Base-by-base conservation (phyloP, 148 eudicot species). In the Silene uniflora region DNA sequence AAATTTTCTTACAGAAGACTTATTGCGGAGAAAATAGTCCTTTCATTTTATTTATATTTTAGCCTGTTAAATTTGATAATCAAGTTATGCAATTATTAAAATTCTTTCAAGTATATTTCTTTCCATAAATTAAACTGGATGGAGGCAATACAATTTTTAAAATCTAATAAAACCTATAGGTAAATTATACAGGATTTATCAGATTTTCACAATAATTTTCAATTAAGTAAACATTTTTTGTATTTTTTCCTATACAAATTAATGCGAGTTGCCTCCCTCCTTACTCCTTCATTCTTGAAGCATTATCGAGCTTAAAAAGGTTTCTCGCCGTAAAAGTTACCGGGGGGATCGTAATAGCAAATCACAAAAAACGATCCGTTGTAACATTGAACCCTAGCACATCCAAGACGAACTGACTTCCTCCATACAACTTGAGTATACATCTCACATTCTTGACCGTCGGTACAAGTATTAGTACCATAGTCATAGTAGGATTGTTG, bases 401-500 rank as follows among this genome's bases (percentile, higher is more conserved):
- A 85, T 13, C 90, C 87, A 49, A 87, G 64, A 0, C 74, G 79
- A 5, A 75, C 56, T 11, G 87, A 80, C 6, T 79, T 66, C 9
- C 76, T 58, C 90, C 90, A 87, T 14, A 86, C 84, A 10, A 86
- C 85, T 60, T 86, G 89, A 2, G 89, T 84, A 56, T 84, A 86
- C 54, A 82, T 84, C 21, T 77, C 70, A 77, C 84, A 84, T 54
- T 62, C 6, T 24, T 70, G 27, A 32, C 75, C 80, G 12, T 62
- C 8, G 17, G 35, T 73, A 72, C 87, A 85, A 49, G 87, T 54
- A 60, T 85, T 85, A 7, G 79, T 29, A 3, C 27, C 23, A 27
- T 82, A 74, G 21, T 85, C 66, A 70, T 85, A 85, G 24, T 76
- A 13, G 5, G 78, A 42, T 72, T 82, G 77, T 75, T 85, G 81